Conservation (phyloP, 2,329 filamentous ascomycete genomes). For the Sphaerostilbella broomeana region DNA sequence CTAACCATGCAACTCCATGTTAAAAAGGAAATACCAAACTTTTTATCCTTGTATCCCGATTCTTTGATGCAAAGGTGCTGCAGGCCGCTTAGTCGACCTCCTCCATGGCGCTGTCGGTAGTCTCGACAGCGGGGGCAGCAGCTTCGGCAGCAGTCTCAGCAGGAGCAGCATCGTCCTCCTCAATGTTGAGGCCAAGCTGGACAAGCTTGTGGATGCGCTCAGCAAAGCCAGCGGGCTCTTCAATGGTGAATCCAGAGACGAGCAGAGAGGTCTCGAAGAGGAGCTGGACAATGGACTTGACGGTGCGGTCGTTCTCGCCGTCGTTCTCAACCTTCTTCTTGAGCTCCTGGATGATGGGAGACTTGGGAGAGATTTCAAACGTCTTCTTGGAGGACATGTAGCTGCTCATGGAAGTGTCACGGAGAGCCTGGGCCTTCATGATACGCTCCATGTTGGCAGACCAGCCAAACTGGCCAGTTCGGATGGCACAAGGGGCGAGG, state of each 20-base stretch:
- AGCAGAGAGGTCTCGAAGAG: conserved; percentile 98
- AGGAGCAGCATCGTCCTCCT: conserved; percentile 75
- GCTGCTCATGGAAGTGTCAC: conserved; percentile 98
- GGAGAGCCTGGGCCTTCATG: conserved; percentile 99
- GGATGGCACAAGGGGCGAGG: conserved; percentile 93
- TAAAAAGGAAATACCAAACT: conserved; percentile 23
- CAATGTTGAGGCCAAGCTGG: conserved; percentile 93
- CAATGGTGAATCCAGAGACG: conserved; percentile 98
- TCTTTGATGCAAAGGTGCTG: conserved; percentile 17
- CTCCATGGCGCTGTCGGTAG: conserved; percentile 96
- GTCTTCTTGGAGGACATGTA: conserved; percentile 99
- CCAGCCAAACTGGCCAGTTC: conserved; percentile 99
- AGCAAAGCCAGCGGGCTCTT: conserved; percentile 94
- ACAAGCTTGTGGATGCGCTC: conserved; percentile 99
- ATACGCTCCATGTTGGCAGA: conserved; percentile 99
- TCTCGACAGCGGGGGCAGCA: conserved; percentile 51
- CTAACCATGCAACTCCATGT: conserved; percentile 36
- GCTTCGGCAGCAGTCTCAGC: conserved; percentile 49
- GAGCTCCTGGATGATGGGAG: conserved; percentile 94
- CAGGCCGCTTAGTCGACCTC: conserved; percentile 79
- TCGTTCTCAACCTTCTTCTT: conserved; percentile 98
- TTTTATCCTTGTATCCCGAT: conserved; percentile 35
- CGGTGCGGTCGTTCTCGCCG: conserved; percentile 96
- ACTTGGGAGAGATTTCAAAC: conserved; percentile 99
- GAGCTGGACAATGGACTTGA: conserved; percentile 98